Base-by-base conservation (phyloP, 805 yeast species). In the Ogataea angusta region DNA sequence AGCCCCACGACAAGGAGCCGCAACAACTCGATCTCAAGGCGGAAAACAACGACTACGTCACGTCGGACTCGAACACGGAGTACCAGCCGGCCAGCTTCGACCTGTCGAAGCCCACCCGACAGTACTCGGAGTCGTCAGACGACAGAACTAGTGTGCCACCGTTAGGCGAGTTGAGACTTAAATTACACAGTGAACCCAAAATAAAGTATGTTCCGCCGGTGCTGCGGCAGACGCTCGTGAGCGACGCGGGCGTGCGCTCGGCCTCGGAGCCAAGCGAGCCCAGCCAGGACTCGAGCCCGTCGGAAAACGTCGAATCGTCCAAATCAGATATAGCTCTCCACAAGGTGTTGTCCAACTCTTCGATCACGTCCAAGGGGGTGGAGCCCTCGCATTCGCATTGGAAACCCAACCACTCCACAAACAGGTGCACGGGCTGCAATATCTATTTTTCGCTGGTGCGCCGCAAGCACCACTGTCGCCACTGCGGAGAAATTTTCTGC, bases 371-470 rank as follows among this genome's bases (percentile, higher is more conserved):
- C 21, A 27, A 38, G 18, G 48, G 50, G 13, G 43, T 59, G 10
- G 79, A 73, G 48, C 80, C 80, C 12, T 70, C 75, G 8, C 78
- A 69, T 38, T 54, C 57, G 10, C 80, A 75, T 54, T 76, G 82
- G 82, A 68, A 68, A 45, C 71, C 75, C 15, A 70, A 76, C 54
- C 52, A 49, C 13, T 48, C 53, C n/a, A 27, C 59, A n/a, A 47
- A 54, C 38, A 60, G 60, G 36, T 76, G 82, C 56, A 58, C 39
- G 5, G 47, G 43, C 10, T 66, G 70, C 42, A 16, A 38, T 16
- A 14, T 35, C 10, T 44, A 32, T 13, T 66, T 66, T 42, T 44
- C 51, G 6, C 21, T 66, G 10, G 49, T 67, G 13, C 49, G 51
- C 31, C 52, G 70, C 31, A 62, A 70, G 38, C 80, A 74, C 52